A percentile compares a stretch with the other conserved stretches of the same genome.
phyloP scores from a whole-genome alignment of 768 basidiomycete genomes.

The Cytidiella melzeri region DNA sequence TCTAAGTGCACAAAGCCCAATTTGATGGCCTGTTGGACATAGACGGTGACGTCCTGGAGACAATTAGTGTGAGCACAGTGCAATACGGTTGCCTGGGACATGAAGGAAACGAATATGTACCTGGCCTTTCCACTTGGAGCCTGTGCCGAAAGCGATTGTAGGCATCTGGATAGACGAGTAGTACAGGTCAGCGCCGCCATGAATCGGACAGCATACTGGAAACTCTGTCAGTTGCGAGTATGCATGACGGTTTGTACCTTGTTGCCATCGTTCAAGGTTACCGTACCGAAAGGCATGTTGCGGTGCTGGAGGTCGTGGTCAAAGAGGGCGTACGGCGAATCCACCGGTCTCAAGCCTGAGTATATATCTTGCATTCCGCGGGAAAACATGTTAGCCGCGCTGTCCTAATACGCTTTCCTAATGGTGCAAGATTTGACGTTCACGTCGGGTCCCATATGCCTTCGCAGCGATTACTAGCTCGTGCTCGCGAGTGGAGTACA shows the following conservation, averaged over 20 bases:
- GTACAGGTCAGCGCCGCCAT: background rate
- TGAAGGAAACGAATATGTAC: constrained; percentile 8
- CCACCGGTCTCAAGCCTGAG: background rate
- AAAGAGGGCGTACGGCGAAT: background rate
- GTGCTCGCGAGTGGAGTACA: no score
- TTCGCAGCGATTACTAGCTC: constrained; percentile 1
- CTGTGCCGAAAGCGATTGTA: constrained; percentile 56
- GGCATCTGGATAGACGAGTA: constrained; percentile 40
- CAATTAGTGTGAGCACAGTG: no score
- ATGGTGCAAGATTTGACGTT: no score
- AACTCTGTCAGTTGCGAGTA: no score
- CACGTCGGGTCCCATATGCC: no score
- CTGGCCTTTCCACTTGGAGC: constrained; percentile 33
- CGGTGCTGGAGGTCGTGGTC: background rate
- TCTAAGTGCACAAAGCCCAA: constrained; percentile 59
- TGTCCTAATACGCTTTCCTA: constrained; percentile 1
- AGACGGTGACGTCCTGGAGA: constrained; percentile 42
- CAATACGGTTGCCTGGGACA: background rate
- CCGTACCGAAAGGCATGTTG: constrained; percentile 28
- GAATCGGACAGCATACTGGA: no score
- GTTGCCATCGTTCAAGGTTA: constrained; percentile 32
- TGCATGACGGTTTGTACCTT: constrained; percentile 25
- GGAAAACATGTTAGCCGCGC: background rate
- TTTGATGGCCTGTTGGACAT: constrained; percentile 53
- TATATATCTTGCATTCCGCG: background rate